Evolutionary conservation across 2,329 filamentous ascomycete species (phyloP), one percentile per base, ranked within the genome.

Genomic region (Polychaeton citri): DNA sequence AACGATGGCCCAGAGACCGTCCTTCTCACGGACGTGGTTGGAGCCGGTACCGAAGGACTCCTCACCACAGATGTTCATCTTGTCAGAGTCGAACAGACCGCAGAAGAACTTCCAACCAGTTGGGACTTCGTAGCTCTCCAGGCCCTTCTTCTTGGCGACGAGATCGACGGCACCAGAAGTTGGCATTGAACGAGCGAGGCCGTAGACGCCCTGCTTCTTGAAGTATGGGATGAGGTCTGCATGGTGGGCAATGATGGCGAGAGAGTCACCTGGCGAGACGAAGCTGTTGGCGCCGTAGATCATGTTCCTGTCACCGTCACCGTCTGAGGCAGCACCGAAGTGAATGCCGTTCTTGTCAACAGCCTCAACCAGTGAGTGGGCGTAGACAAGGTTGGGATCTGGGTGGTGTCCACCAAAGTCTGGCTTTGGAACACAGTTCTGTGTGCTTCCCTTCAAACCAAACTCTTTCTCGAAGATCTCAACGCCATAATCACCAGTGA

Each of bases 71-170:
- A 98, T 98, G 54, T 90, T 94, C 56, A 95, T 80, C 72, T 93
- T 94, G 65, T 93, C 71, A 46, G 84, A 81, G 55, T 95, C 87
- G 53, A 95, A 94, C 39, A 95, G 73, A 51, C 86, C 85, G 58
- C 87, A 95, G 77, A 95, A 95, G 72, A 95, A 95, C 64, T 95
- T 95, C 90, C 90, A 98, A 53, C 90, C 90, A 1, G 90, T 98
- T 24, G 90, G 90, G 1, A 98, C 90, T 64, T 98, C 90, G 65
- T 98, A 98, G 64, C 76, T 81, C 65, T 84, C 69, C 30, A 98
- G 73, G 21, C 82, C 82, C 67, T 95, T 88, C 54, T 85, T 86
- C 73, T 94, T 84, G 49, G 90, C 90, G 28, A 98, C 90, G 12
- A 93, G 78, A 59, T 98, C 90, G 36, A 98, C 84, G 16, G 90